Conservation (phyloP, 768 basidiomycete genomes). For the Macrolepiota dolichaula region DNA sequence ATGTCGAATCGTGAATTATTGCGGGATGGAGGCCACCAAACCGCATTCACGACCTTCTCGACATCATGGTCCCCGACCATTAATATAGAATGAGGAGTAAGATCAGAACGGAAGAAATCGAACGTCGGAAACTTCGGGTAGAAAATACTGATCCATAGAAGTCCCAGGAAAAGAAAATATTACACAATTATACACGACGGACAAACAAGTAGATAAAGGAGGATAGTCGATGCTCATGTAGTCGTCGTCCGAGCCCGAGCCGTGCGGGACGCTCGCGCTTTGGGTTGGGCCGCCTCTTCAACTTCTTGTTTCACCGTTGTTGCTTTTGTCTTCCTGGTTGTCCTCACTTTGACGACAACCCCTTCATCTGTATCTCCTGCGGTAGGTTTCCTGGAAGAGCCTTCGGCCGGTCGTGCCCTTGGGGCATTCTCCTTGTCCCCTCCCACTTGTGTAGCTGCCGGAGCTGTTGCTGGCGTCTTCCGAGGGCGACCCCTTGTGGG, state of each 20-base stretch:
- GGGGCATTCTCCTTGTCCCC: conserved; percentile 41
- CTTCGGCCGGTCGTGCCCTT: conserved; percentile 1
- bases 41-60: no score
- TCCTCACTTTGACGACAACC: conserved; percentile 29
- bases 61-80: no score
- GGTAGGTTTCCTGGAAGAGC: conserved; percentile 17
- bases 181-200: neutral
- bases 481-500: conserved; percentile 9
- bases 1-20: neutral
- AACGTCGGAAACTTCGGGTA: neutral
- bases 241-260: conserved; percentile 34
- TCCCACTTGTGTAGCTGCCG: conserved; percentile 24
- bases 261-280: conserved; percentile 26
- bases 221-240: conserved; percentile 14
- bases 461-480: conserved; percentile 34
- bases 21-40: no score
- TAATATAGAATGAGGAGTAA: neutral
- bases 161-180: neutral
- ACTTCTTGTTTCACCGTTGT: conserved; percentile 22
- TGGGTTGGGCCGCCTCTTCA: conserved; percentile 17
- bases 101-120: neutral
- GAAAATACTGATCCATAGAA: neutral
- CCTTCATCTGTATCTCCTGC: conserved; percentile 25
- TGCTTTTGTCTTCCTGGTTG: conserved; percentile 29
- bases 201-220: neutral